Conservation (phyloP, 2,329 filamentous ascomycete species). For the Dendrostoma leiphaemia region DNA sequence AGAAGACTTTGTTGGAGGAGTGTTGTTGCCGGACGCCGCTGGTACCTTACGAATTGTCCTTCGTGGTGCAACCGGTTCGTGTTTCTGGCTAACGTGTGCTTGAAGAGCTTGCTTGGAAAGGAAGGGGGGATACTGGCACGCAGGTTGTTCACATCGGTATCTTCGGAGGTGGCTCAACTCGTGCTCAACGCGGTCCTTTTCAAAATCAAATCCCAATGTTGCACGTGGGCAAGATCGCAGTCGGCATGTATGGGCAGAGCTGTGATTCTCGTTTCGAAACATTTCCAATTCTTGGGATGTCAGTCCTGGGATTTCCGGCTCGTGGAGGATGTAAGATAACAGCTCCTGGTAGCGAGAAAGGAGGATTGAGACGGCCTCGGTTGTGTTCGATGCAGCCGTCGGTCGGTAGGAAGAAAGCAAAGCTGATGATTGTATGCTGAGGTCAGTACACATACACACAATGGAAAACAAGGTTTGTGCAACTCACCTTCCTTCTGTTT, state of each 20-base stretch:
- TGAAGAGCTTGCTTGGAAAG: too few relatives aligned
- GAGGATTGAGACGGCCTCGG: background rate
- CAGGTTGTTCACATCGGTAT: background rate
- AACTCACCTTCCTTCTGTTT: too few relatives aligned
- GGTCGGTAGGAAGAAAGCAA: too few relatives aligned
- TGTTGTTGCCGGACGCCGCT: too few relatives aligned
- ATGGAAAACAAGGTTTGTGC: background rate
- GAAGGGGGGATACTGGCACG: too few relatives aligned
- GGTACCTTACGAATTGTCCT: too few relatives aligned
- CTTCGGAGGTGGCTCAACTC: slow-evolving; percentile 16
- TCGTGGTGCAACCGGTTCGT: too few relatives aligned
- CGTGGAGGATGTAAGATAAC: slow-evolving; percentile 8
- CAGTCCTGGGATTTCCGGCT: slow-evolving; percentile 1
- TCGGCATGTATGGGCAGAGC: slow-evolving; percentile 19
- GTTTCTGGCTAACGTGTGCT: too few relatives aligned
- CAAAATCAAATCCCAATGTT: slow-evolving; percentile 19
- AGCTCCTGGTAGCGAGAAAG: slow-evolving; percentile 12
- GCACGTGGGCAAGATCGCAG: slow-evolving; percentile 20
- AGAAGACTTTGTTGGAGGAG: too few relatives aligned
- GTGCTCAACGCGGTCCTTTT: slow-evolving; percentile 14
- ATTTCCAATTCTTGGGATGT: slow-evolving; percentile 15
- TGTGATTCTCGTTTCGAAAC: slow-evolving; percentile 17
- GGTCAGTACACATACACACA: too few relatives aligned
- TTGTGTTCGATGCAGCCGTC: background rate
- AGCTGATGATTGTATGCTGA: background rate